These are phyloP conservation scores for Lichina pygmaea DNA, from an alignment of 495 filamentous ascomycete genomes.

Conservation along the genomic window DNA sequence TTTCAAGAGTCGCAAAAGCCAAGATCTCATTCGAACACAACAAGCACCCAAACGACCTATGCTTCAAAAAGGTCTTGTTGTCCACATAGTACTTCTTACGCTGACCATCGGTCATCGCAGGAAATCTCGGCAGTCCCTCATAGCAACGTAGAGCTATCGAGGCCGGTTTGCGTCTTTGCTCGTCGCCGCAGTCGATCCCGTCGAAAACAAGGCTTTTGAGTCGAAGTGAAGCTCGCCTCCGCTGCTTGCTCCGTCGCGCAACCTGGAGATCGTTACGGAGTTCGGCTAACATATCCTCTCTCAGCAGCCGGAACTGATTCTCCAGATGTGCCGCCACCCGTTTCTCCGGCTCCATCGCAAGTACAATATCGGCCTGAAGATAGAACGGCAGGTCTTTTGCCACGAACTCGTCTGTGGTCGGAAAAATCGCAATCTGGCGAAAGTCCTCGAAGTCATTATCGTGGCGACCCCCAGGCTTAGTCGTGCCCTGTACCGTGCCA, in stretches of 20 bases:
- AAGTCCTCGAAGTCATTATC: conserved; percentile 48
- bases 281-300: conserved; percentile 49
- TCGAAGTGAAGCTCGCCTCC: conserved; percentile 9
- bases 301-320: conserved; percentile 52
- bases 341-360: conserved; percentile 9
- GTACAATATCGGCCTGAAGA: conserved; percentile 17
- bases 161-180: conserved; percentile 12
- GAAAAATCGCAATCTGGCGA: conserved; percentile 33
- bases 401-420: conserved; percentile 40
- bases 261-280: conserved; percentile 31
- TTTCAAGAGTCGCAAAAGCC: conserved; percentile 32
- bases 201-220: conserved; percentile 10
- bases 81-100: conserved; percentile 21
- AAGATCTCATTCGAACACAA: conserved; percentile 21
- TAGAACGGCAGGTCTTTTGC: conserved; percentile 31
- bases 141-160: conserved; percentile 10
- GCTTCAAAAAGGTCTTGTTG: conserved; percentile 23
- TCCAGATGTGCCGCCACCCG: conserved; percentile 31
- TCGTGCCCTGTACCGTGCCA: background rate
- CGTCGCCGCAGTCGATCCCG: conserved; percentile 10
- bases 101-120: conserved; percentile 1
- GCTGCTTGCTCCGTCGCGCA: conserved; percentile 17
- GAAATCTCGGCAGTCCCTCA: background rate
- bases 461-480: conserved; percentile 38
- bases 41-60: conserved; percentile 34